Evolutionary conservation across 441 rosid genomes (phyloP).

Genomic region (California macrophylla): DNA sequence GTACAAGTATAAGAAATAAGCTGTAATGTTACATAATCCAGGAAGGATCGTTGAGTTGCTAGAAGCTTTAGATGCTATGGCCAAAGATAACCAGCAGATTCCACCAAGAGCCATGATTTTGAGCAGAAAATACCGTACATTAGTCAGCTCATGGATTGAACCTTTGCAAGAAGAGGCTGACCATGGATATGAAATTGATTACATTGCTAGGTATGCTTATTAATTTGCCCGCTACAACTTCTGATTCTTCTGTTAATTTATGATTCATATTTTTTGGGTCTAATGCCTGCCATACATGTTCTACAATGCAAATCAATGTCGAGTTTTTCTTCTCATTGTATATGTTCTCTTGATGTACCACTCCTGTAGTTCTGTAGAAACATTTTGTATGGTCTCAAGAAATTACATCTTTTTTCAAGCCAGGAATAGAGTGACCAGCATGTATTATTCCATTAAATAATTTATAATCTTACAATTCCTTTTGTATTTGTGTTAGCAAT

Average conservation of each 20-base stretch:
- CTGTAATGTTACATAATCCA: conserved; percentile 25
- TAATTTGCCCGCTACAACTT: conserved; percentile 4
- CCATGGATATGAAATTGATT: conserved; percentile 85
- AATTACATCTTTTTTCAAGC: no score
- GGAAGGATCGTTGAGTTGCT: conserved; percentile 82
- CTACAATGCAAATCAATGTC: not conserved
- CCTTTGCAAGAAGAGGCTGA: conserved; percentile 97
- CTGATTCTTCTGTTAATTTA: not conserved
- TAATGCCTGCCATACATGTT: not conserved
- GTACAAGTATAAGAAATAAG: not conserved
- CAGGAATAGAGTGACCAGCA: not conserved
- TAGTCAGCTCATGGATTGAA: conserved; percentile 97
- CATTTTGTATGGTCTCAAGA: no score
- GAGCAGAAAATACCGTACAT: conserved; percentile 83
- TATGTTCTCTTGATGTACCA: no score
- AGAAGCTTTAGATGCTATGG: conserved; percentile 87
- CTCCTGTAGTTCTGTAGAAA: no score
- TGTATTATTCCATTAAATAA: not conserved
- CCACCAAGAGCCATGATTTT: conserved; percentile 90
- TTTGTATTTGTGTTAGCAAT: not conserved
- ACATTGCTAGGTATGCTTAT: conserved; percentile 61
- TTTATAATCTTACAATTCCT: not conserved
- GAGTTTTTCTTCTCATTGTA: no score
- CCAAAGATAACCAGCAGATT: conserved; percentile 65
- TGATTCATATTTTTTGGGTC: not conserved